Base-by-base conservation (phyloP, 2,329 filamentous ascomycete species). In the Penicillium glabrum region DNA sequence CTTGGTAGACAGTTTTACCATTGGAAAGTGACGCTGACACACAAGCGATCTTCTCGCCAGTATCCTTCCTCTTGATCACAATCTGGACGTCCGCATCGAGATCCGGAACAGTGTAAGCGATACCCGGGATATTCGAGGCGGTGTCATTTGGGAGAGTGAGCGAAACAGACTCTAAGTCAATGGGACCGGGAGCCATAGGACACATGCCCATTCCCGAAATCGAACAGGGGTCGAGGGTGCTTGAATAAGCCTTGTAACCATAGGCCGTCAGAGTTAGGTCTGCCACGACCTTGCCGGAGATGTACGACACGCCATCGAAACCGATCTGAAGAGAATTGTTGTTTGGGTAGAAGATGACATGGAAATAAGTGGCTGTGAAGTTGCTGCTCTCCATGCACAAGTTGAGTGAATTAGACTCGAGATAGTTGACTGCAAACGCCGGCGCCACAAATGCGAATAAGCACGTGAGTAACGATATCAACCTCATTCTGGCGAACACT, bases 51-150 rank as follows among this genome's bases (percentile, higher is more conserved):
- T 83, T 86, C 50, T 83, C 77, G 52, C 83, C 81, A 1, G 83
- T 86, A 14, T 83, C 78, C 6, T 85, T 88, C 62, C 84, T 82
- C 72, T 90, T 93, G 80, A 97, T 91, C 67, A 87, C 88, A 68
- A 97, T 86, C 68, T 84, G 86, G 51, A 96, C 89, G 51, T 86
- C 88, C 60, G 91, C 92, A 74, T 98, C 93, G 53, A 97, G 82
- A 80, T 97, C 93, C 48, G 93, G 93, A 44, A 98, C 89, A 50
- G 84, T 88, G 77, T 95, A 98, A 51, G 91, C 90, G 69, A 97
- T 93, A 82, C 83, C 85, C 56, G 93, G 93, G 68, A 98, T 87
- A 53, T 84, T 75, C 24, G 78, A 76, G 57, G 90, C 77, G 39
- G 89, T 84, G 26, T 81, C 78, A 13, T 75, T 65, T 10, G 80